These are phyloP conservation scores for Dalbergia cultrata DNA, from an alignment of 306 rosid species.

Conservation along the genomic window DNA sequence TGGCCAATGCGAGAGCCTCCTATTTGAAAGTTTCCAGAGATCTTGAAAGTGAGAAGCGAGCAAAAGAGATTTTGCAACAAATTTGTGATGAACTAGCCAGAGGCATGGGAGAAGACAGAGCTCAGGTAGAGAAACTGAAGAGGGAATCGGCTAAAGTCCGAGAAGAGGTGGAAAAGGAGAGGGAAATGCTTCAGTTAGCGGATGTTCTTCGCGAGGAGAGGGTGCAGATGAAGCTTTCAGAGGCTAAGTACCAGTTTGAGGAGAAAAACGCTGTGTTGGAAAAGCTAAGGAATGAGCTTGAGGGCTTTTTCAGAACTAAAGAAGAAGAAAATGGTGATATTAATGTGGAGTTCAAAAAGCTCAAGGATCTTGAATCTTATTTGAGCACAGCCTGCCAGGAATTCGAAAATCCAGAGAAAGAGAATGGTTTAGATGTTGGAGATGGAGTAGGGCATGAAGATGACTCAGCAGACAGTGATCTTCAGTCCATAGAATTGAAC, in stretches of 20 bases:
- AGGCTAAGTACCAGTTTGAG: conserved; percentile 88
- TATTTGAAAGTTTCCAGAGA: conserved; percentile 66
- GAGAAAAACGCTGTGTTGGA: conserved; percentile 89
- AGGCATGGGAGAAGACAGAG: conserved; percentile 88
- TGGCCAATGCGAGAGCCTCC: conserved; percentile 66
- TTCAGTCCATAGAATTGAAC: conserved; percentile 87
- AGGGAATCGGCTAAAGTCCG: conserved; percentile 75
- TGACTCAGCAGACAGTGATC: conserved; percentile 77
- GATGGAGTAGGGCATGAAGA: conserved; percentile 56
- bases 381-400: conserved; percentile 66
- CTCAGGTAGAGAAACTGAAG: conserved; percentile 79
- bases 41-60: conserved; percentile 82
- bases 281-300: conserved; percentile 72
- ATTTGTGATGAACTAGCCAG: conserved; percentile 82
- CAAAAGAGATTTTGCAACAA: conserved; percentile 84
- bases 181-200: conserved; percentile 94
- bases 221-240: conserved; percentile 96
- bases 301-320: conserved; percentile 62
- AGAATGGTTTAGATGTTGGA: conserved; percentile 49
- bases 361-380: conserved; percentile 78
- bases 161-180: conserved; percentile 87
- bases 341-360: conserved; percentile 57
- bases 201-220: conserved; percentile 90
- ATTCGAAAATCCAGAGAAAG: conserved; percentile 48
- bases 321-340: conserved; percentile 47